A percentile compares a stretch with the other conserved stretches of the same genome.
phyloP scores from a whole-genome alignment of 78 protist species.

The Mastigamoeba balamuthi region DNA sequence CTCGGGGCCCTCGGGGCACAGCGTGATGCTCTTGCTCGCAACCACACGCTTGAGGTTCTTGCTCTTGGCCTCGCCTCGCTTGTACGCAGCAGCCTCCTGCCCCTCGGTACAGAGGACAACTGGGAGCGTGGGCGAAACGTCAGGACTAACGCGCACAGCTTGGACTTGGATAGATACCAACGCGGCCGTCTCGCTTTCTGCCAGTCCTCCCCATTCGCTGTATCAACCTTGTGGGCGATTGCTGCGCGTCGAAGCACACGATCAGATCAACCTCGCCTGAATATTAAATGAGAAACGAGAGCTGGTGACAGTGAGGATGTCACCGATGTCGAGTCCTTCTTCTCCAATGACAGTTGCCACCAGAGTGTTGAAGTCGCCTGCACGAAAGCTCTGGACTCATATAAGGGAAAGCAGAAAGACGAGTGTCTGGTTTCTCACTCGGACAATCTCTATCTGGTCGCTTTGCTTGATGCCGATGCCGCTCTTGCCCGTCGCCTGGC shows the following conservation, averaged over 20 bases:
- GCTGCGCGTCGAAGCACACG: constrained; percentile 65
- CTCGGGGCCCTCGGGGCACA: too few species aligned
- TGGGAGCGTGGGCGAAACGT: too few species aligned
- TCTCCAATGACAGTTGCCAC: constrained; percentile 93
- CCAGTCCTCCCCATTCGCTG: constrained; percentile 96
- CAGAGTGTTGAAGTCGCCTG: constrained; percentile 67
- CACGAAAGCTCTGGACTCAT: constrained; percentile 25
- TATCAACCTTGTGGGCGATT: constrained; percentile 55
- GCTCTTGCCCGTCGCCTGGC: not conserved
- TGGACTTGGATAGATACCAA: not conserved
- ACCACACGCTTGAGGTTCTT: too few species aligned
- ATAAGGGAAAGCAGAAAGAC: too few species aligned
- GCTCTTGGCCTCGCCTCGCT: too few species aligned
- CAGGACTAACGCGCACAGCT: too few species aligned
- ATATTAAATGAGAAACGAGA: not conserved
- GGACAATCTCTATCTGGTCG: not conserved
- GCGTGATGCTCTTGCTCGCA: too few species aligned
- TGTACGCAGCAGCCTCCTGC: too few species aligned
- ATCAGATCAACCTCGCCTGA: constrained; percentile 83
- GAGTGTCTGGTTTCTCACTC: too few species aligned
- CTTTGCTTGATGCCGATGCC: too few species aligned
- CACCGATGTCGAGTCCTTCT: constrained; percentile 70
- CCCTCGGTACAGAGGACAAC: too few species aligned
- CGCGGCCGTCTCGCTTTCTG: constrained; percentile 55
- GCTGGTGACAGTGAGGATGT: not conserved